Percentiles rank a stretch among this genome's conserved stretches.
Evolutionary conservation across 1,139 yeast genomes (phyloP).

Genomic region (Nadsonia starkeyi-henricii): DNA sequence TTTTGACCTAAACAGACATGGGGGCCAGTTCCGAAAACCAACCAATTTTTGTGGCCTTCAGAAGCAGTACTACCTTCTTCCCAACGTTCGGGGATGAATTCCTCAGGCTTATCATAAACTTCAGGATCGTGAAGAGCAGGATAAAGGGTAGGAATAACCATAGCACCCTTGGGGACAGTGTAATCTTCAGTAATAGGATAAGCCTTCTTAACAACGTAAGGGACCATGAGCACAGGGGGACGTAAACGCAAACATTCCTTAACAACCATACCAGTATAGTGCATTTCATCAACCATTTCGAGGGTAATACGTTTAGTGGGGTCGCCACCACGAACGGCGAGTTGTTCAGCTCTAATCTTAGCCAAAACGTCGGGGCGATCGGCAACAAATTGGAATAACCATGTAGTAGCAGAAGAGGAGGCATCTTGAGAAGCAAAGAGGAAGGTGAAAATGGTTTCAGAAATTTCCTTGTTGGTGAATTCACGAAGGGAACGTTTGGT

Average conservation of each 20-base stretch:
- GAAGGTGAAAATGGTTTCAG: slow-evolving; percentile 92
- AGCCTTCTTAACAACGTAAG: slow-evolving; percentile 75
- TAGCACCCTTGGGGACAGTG: slow-evolving; percentile 91
- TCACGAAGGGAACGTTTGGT: slow-evolving; percentile 58
- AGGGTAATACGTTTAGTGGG: slow-evolving; percentile 45
- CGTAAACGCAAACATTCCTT: slow-evolving; percentile 86
- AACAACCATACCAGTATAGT: slow-evolving; percentile 77
- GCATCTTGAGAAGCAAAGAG: slow-evolving; percentile 97
- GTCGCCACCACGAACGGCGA: slow-evolving; percentile 67
- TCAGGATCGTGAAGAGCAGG: slow-evolving; percentile 97
- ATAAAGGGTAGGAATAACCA: slow-evolving; percentile 89
- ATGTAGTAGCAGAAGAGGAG: slow-evolving; percentile 92
- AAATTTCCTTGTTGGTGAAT: slow-evolving; percentile 79
- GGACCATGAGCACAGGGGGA: slow-evolving; percentile 97
- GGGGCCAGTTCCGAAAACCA: slow-evolving; percentile 94
- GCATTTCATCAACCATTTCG: slow-evolving; percentile 73
- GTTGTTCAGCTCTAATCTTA: slow-evolving; percentile 84
- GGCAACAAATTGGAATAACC: slow-evolving; percentile 92
- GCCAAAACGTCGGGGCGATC: slow-evolving; percentile 83
- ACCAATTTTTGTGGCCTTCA: slow-evolving; percentile 72
- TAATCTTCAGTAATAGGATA: slow-evolving; percentile 75
- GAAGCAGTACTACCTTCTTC: slow-evolving; percentile 44
- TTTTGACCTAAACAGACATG: slow-evolving; percentile 92
- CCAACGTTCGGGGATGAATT: slow-evolving; percentile 95
- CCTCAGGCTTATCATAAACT: slow-evolving; percentile 86